Conservation (phyloP, 306 rosid species). For the Vigna angularis region DNA sequence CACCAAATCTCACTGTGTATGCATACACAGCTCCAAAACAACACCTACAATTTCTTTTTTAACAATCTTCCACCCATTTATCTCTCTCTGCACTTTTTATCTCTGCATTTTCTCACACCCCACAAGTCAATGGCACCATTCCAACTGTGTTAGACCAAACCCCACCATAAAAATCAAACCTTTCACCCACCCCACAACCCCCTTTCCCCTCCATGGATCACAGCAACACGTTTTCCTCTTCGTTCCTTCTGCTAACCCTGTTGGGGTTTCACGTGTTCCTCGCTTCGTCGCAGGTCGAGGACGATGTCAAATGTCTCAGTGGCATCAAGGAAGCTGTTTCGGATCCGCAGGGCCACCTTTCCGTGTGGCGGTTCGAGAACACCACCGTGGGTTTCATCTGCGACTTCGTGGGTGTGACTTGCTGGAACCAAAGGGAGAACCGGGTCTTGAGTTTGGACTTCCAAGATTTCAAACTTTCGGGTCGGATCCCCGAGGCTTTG, state of each 20-base stretch:
- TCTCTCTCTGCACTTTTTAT: background rate
- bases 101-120: background rate
- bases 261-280: slow-evolving; percentile 28
- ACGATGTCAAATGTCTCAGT: slow-evolving; percentile 65
- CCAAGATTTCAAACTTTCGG: slow-evolving; percentile 59
- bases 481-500: slow-evolving; percentile 61
- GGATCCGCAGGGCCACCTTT: slow-evolving; percentile 51
- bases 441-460: slow-evolving; percentile 66
- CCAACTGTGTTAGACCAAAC: background rate
- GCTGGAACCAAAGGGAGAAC: slow-evolving; percentile 86
- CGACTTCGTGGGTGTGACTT: slow-evolving; percentile 63
- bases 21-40: background rate
- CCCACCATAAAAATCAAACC: slow-evolving; percentile 38
- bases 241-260: slow-evolving; percentile 15
- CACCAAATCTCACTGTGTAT: background rate
- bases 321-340: slow-evolving; percentile 51
- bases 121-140: slow-evolving; percentile 26
- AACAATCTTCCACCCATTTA: background rate
- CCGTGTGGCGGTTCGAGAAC: slow-evolving; percentile 71
- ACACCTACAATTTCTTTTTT: background rate
- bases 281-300: slow-evolving; percentile 47
- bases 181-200: slow-evolving; percentile 15
- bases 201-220: slow-evolving; percentile 18
- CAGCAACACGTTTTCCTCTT: background rate
- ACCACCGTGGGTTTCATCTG: slow-evolving; percentile 66